Evolutionary conservation across 768 basidiomycete species (phyloP).

Genomic region (Xerocomellus amylosporus): DNA sequence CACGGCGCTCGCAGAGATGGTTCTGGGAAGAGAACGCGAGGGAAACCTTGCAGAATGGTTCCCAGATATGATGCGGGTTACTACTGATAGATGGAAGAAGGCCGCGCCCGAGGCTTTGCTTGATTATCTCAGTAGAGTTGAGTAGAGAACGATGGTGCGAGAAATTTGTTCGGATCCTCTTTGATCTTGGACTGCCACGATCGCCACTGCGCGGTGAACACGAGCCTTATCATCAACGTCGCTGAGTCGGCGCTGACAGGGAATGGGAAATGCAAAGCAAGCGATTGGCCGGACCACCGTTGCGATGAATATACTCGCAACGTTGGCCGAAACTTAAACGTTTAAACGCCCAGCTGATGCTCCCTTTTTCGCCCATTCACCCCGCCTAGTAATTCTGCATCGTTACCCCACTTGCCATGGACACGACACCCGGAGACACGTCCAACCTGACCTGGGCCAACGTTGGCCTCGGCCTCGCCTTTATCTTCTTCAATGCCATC

Average conservation of each 20-base stretch:
- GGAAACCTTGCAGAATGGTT: slow-evolving; percentile 41
- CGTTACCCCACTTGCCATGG: slow-evolving; percentile 25
- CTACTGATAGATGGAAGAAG: slow-evolving; percentile 50
- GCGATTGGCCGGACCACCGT: neutral
- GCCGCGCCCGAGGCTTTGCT: slow-evolving; percentile 46
- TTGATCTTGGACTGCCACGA: no score
- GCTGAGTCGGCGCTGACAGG: no score
- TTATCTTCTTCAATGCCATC: slow-evolving; percentile 69
- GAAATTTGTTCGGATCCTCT: neutral
- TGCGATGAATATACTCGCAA: neutral
- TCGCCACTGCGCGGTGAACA: neutral
- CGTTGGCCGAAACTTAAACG: neutral
- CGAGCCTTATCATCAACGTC: no score
- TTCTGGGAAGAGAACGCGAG: slow-evolving; percentile 40
- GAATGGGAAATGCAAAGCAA: neutral
- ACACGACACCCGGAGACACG: slow-evolving; percentile 16
- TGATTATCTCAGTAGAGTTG: slow-evolving; percentile 4
- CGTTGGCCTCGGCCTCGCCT: slow-evolving; percentile 70
- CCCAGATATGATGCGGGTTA: slow-evolving; percentile 48
- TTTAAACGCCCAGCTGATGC: neutral
- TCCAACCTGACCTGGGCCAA: slow-evolving; percentile 63
- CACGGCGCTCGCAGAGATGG: slow-evolving; percentile 57
- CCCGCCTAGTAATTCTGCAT: no score
- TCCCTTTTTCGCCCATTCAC: no score
- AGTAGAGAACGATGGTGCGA: neutral